Evolutionary conservation across 1,284 basidiomycete species (phyloP).

Genomic region (Stygiomarasmius scandens): DNA sequence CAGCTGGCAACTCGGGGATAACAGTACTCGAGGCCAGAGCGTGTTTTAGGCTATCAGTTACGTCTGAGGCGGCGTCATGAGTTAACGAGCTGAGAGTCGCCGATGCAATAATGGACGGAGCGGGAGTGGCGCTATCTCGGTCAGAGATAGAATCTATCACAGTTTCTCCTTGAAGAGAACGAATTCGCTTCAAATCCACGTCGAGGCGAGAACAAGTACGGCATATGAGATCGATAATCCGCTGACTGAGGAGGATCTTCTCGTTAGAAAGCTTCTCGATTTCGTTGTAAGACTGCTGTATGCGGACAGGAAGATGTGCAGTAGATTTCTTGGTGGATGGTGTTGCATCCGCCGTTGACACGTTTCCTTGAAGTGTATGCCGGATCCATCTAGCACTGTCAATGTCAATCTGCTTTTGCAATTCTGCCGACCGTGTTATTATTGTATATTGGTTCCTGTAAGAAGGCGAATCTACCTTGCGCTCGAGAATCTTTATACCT

Average conservation of each 20-base stretch:
- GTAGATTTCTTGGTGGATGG: conserved; percentile 36
- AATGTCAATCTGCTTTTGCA: conserved; percentile 56
- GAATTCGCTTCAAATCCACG: conserved; percentile 55
- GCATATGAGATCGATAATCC: conserved; percentile 51
- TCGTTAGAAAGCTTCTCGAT: conserved; percentile 52
- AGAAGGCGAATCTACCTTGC: conserved; percentile 42
- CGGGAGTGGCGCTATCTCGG: conserved; percentile 16
- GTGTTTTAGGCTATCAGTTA: conserved; percentile 16
- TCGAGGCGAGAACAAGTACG: conserved; percentile 49
- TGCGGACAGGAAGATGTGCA: conserved; percentile 41
- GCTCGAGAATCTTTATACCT: conserved; percentile 55
- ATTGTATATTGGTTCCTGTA: not conserved
- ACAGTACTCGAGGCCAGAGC: conserved; percentile 5
- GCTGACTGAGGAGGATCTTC: conserved; percentile 57
- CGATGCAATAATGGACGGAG: conserved; percentile 32
- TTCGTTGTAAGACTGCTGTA: conserved; percentile 44
- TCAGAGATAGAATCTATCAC: conserved; percentile 1
- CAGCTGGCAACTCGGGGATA: conserved; percentile 14
- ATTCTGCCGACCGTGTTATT: conserved; percentile 37
- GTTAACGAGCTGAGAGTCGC: conserved; percentile 22
- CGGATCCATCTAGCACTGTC: conserved; percentile 57
- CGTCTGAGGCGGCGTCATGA: conserved; percentile 21
- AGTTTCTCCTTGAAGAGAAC: conserved; percentile 56
- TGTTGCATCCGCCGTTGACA: conserved; percentile 17
- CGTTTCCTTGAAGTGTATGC: conserved; percentile 41